Conservation (phyloP, 805 yeast genomes). For the Sugiyamaella lignohabitans region DNA sequence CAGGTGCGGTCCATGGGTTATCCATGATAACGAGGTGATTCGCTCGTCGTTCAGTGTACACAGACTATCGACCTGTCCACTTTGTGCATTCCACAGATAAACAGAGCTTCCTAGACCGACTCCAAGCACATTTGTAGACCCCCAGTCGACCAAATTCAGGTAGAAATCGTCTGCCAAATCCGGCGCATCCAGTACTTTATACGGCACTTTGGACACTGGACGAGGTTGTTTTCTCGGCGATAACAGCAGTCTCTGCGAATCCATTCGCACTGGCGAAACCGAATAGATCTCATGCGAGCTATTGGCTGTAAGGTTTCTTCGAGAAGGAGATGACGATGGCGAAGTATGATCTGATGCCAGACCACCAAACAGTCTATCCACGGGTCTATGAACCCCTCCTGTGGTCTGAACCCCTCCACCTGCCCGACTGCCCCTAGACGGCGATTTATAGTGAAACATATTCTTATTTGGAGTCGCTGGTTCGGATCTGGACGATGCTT, state of each 20-base stretch:
- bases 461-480: conserved; percentile 41
- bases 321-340: neutral
- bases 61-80: conserved; percentile 74
- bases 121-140: conserved; percentile 76
- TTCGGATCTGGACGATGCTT: conserved; percentile 15
- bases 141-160: conserved; percentile 92
- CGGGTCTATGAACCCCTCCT: neutral
- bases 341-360: neutral
- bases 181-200: conserved; percentile 92
- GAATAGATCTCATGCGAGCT: conserved; percentile 72
- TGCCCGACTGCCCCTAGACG: conserved; percentile 6
- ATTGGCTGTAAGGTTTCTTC: conserved; percentile 33
- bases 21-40: conserved; percentile 86
- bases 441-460: conserved; percentile 33
- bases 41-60: conserved; percentile 68
- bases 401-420: neutral
- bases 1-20: conserved; percentile 86
- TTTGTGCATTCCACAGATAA: conserved; percentile 82
- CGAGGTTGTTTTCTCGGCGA: conserved; percentile 79
- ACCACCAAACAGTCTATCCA: conserved; percentile 1
- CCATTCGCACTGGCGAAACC: conserved; percentile 81
- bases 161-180: conserved; percentile 91
- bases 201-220: conserved; percentile 78
- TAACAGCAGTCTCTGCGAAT: conserved; percentile 68
- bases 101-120: conserved; percentile 87